These are phyloP conservation scores for Ceratocystis lukuohia DNA, from an alignment of 2,329 filamentous ascomycete species.

Conservation along the genomic window DNA sequence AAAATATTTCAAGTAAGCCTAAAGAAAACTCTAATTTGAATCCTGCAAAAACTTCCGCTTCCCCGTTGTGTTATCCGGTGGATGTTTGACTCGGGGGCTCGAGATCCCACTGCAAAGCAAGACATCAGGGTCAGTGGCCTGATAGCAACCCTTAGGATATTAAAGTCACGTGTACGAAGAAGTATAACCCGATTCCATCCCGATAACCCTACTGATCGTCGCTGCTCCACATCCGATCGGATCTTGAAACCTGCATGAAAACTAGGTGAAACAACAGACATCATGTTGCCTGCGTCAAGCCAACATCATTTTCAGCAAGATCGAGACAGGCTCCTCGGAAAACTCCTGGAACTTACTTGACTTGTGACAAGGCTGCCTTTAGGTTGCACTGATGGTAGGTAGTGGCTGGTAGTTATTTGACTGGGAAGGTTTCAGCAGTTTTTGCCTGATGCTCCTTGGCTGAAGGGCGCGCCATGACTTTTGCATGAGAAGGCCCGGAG, in stretches of 20 bases:
- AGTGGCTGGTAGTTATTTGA: neutral
- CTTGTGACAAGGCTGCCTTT: neutral
- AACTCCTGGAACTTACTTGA: neutral
- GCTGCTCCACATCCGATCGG: neutral
- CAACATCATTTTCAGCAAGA: neutral
- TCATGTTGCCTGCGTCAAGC: neutral
- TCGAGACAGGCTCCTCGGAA: neutral
- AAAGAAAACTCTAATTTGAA: neutral
- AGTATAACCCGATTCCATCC: neutral
- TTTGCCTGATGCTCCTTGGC: neutral
- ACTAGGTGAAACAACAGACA: neutral
- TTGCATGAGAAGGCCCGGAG: no score
- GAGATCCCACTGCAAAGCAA: neutral
- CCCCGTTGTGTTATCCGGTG: neutral
- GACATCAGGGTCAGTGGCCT: no score
- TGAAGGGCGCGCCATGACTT: neutral
- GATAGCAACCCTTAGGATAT: neutral
- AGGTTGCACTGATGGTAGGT: neutral
- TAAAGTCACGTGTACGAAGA: neutral
- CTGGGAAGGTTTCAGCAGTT: neutral
- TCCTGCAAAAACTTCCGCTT: slow-evolving; percentile 4
- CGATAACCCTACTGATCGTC: neutral
- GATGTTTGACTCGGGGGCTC: neutral
- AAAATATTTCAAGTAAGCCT: neutral
- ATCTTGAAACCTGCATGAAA: neutral